Evolutionary conservation across 1,284 basidiomycete genomes (phyloP), one percentile per base, ranked within the genome.

Genomic region (Malassezia brasiliensis): DNA sequence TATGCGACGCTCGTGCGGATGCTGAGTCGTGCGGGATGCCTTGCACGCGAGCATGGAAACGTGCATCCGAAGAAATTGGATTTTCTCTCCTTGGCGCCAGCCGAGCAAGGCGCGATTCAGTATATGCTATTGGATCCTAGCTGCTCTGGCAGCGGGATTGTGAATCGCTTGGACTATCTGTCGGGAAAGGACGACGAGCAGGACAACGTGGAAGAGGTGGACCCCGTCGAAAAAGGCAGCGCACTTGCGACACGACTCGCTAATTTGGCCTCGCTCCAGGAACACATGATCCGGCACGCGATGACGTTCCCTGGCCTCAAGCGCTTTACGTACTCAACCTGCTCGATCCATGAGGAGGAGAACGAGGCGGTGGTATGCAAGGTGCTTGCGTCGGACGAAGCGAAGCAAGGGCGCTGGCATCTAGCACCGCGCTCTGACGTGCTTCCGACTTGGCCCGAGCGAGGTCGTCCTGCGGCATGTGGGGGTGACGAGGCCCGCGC

Each of bases 301-400:
- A 90, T 98, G 84, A 85, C 84, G 74, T 98, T 88, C 67, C 81
- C 81, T 0, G 68, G 76, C 2, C 81, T 81, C 3, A 64, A 79
- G 50, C 83, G 82, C 62, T 87, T 96, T 56, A 90, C 91, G 15
- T 98, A 98, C 76, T 96, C 90, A 19, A 98, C 93, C 11, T 96
- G 93, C 76, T 93, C 89, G 57, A 80, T 96, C 44, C 86, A 98
- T 75, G 81, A 85, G 7, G 81, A 82, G 47, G 94, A 99, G 73
- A 93, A 99, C 76, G 94, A 99, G 65, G 78, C 80, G 17, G 87
- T 89, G 32, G 84, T 88, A 2, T 77, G 82, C 81, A 34, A 45
- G 0, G 70, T 65, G 1, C 48, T 74, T 5, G 42, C 46, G 0
- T 57, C 64, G 3, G 35, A 35, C 10, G 64, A 68, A 46, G 72